Base-by-base conservation (phyloP, 768 basidiomycete species). In the Mycena olivaceomarginata region DNA sequence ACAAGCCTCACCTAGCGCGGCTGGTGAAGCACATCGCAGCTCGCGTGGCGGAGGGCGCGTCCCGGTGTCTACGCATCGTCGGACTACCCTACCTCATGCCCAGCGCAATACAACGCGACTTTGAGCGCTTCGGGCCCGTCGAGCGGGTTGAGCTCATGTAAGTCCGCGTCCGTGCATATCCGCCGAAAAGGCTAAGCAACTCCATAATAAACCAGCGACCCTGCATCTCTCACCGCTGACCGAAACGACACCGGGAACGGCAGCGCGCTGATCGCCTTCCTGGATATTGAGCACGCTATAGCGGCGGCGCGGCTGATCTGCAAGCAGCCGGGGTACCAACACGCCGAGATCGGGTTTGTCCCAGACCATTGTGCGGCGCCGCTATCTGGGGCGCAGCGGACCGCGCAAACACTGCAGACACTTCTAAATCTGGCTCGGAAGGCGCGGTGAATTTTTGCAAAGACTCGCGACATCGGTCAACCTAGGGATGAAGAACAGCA, bases 111-210 rank as follows among this genome's bases (percentile, higher is more conserved):
- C 53, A 46, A 37, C 56, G 41, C 18, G 66, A 48, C 37, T 62
- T 74, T 31, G 67, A 67, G 67, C 66, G 39, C 46, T 68, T 51
- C 11, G 73, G 73, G 16, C 41, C n/a, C 31, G 53, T 74, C 37
- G 73, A 74, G 66, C 66, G 59, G n/a, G 45, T 68, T 6, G 66
- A 68, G 56, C 41, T 66, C 41, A 2, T 57, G 41, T 51, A 56
- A 67, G 56, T 25, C 2, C 16, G 15, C 20, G 13, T 53, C 63
- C 22, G 46, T 11, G 16, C 45, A 25, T 11, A 70, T 12, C 5
- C 43, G 43, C 60, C 22, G 3, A 25, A 16, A n/a, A 25, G 9
- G 4, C 25, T 59, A 8, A 60, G 16, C 22, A 51, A 51, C 48
- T 7, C 15, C 16, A 9, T 51, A 56, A 9, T 10, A 22, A 22